Evolutionary conservation across 352 stramenopile genomes (phyloP), one percentile per base, ranked within the genome.

Genomic region (Globisporangium nodosum): DNA sequence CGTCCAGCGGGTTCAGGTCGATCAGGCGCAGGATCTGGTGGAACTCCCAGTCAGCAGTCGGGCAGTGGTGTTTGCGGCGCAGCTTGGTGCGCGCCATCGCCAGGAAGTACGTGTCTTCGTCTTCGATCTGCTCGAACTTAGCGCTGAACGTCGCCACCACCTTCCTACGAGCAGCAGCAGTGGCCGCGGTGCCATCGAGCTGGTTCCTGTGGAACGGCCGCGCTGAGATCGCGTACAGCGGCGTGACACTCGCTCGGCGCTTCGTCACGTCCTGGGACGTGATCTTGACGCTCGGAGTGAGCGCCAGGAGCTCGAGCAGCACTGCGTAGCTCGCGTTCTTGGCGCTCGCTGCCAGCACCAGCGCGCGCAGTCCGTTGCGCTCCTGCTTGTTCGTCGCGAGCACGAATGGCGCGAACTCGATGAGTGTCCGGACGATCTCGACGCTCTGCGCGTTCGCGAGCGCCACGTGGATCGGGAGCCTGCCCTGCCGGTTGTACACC

Each of bases 61-160:
- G 82, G 40, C 76, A 76, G n/a, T 78, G 75, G 58, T 85, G 78
- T 30, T 74, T 62, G 11, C 66, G 64, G 0, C 79, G 72, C 61
- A 84, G 60, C 52, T 80, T 81, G 16, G 68, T 59, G 52, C 86
- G 85, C 20, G 81, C 81, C 64, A 92, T 76, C 3, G 58, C 68
- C 13, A 74, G 33, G 54, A 86, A 86, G 43, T 85, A 81, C 1
- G 64, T 63, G 50, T 84, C 74, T 46, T 83, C 74, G 43, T 88
- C 64, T 2, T 85, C 76, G 2, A 86, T 56, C 20, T 48, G 54
- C 51, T 88, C 76, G 33, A 82, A 88, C 40, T 85, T 78, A 15
- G 62, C 49, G 16, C 70, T 59, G 18, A 78, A 64, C 13, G 61
- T 55, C 9, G 60, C 43, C 8, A 80, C 35, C 16, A 86, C 64